Evolutionary conservation across 164 flowering plant species (phyloP).

Genomic region (Vitis cinerea): DNA sequence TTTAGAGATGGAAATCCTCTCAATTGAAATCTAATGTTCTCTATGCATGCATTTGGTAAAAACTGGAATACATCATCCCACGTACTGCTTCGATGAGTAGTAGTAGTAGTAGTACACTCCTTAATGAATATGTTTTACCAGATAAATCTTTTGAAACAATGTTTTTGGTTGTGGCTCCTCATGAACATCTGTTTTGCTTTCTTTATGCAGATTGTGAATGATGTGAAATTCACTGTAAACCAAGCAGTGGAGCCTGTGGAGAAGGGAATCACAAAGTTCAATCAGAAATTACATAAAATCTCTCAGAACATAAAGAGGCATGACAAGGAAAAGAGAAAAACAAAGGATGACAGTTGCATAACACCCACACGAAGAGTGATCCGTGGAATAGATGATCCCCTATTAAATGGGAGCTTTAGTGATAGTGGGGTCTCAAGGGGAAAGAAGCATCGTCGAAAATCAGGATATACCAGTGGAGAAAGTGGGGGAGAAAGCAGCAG

Average conservation of each 20-base stretch:
- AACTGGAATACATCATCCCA: no score
- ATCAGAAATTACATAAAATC: slow-evolving; percentile 77
- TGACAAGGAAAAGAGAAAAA: slow-evolving; percentile 64
- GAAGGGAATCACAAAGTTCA: slow-evolving; percentile 80
- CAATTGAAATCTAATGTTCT: no score
- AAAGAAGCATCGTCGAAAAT: slow-evolving; percentile 66
- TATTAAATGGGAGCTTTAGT: slow-evolving; percentile 78
- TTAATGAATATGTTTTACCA: not conserved
- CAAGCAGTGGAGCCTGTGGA: slow-evolving; percentile 94
- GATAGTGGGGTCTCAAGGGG: slow-evolving; percentile 66
- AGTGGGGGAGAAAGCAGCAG: slow-evolving; percentile 95
- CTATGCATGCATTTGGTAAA: no score
- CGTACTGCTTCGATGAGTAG: no score
- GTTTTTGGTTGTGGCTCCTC: no score
- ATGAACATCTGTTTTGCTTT: not conserved
- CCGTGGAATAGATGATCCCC: slow-evolving; percentile 96
- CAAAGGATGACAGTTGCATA: slow-evolving; percentile 76
- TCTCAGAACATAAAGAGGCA: slow-evolving; percentile 79
- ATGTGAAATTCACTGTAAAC: slow-evolving; percentile 83
- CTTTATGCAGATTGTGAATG: slow-evolving; percentile 76
- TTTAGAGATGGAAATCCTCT: no score
- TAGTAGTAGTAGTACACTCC: no score
- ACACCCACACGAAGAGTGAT: slow-evolving; percentile 57
- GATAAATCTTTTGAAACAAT: not conserved
- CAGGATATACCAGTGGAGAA: slow-evolving; percentile 82